These are phyloP conservation scores for Phytophthora cryptogea DNA, from an alignment of 352 stramenopile species.

Conservation along the genomic window DNA sequence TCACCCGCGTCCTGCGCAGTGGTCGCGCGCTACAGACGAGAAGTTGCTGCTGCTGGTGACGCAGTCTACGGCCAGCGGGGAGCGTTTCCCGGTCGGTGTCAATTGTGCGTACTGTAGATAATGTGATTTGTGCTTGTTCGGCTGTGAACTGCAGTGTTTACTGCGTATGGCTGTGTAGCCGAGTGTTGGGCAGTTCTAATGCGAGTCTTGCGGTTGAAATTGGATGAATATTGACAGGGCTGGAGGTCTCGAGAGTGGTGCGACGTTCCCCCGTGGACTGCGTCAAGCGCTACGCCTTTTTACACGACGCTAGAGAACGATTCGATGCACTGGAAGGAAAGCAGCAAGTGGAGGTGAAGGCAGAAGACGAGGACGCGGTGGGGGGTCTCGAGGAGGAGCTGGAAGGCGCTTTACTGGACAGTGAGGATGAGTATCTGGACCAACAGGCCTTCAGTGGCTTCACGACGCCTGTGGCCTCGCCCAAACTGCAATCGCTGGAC, in stretches of 20 bases:
- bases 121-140: not conserved
- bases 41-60: conserved; percentile 65
- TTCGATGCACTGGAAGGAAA: conserved; percentile 31
- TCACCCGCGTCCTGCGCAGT: conserved; percentile 36
- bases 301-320: conserved; percentile 52
- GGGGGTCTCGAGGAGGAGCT: conserved; percentile 19
- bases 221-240: conserved; percentile 39
- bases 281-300: conserved; percentile 78
- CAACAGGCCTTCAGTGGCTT: conserved; percentile 69
- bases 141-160: not conserved
- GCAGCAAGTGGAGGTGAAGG: conserved; percentile 23
- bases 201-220: conserved; percentile 18
- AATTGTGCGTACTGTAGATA: conserved; percentile 62
- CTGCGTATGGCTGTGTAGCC: not conserved
- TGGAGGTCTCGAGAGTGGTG: conserved; percentile 68
- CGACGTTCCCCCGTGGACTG: conserved; percentile 74
- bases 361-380: conserved; percentile 14
- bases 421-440: conserved; percentile 41
- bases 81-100: conserved; percentile 82
- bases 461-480: conserved; percentile 60
- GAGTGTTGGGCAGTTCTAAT: conserved; percentile 5
- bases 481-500: conserved; percentile 59
- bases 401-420: conserved; percentile 29
- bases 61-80: conserved; percentile 69
- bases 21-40: conserved; percentile 57